Conservation (phyloP, 129 eudicot species). For the Smallanthus sonchifolius region DNA sequence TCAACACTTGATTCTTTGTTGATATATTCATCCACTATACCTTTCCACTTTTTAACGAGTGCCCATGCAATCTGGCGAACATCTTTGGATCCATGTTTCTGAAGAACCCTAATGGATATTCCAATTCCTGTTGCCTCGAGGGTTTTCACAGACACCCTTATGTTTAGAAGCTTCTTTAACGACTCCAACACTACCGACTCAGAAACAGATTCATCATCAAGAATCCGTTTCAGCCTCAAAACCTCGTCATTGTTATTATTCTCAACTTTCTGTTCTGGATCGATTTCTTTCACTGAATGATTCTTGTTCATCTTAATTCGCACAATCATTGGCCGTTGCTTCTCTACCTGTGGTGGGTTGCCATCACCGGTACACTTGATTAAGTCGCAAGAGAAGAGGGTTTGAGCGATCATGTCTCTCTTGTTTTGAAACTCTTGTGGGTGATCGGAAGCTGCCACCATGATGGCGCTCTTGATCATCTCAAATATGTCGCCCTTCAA, state of each 20-base stretch:
- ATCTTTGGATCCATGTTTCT: neutral
- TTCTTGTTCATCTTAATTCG: too few species aligned
- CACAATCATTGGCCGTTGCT: too few species aligned
- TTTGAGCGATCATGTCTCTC: neutral
- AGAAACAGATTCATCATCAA: neutral
- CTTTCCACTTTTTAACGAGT: neutral
- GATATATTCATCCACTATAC: neutral
- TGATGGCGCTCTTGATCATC: neutral
- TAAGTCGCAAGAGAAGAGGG: neutral
- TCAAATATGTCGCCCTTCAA: neutral
- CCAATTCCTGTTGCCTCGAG: neutral
- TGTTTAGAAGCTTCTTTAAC: neutral
- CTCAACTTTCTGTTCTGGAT: too few species aligned
- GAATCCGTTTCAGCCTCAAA: constrained; percentile 4
- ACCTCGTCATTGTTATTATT: neutral
- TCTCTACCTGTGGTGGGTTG: too few species aligned
- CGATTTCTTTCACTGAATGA: too few species aligned
- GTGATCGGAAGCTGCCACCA: constrained; percentile 7
- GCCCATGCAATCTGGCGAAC: neutral
- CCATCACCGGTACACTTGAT: too few species aligned
- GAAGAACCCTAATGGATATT: neutral
- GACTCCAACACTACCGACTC: neutral
- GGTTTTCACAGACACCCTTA: neutral
- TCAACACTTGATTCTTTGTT: neutral
- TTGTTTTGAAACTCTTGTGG: neutral